Percentiles rank a stretch among this genome's conserved stretches.
These are phyloP conservation scores for Claviceps lovelessii DNA, from an alignment of 2,329 filamentous ascomycete species.

Conservation along the genomic window DNA sequence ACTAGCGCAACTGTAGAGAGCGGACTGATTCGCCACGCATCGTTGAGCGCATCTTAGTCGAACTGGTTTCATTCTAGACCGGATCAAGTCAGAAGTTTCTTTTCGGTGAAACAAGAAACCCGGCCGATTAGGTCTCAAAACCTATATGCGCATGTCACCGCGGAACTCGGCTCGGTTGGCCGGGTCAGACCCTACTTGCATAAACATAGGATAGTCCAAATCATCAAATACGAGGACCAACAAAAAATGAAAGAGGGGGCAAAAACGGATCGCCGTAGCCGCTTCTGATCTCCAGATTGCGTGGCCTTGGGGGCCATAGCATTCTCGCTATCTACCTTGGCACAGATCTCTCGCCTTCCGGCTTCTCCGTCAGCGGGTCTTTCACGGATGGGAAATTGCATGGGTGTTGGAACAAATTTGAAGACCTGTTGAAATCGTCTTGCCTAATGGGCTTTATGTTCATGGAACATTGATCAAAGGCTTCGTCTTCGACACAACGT, in stretches of 20 bases:
- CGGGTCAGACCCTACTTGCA: not conserved
- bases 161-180: not conserved
- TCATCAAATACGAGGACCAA: not conserved
- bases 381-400: not conserved
- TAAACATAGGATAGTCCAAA: not conserved
- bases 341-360: not conserved
- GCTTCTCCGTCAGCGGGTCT: not conserved
- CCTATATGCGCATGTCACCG: not conserved
- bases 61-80: not conserved
- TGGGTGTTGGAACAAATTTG: not conserved
- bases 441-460: not conserved
- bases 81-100: too few relatives aligned
- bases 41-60: not conserved
- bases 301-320: too few relatives aligned
- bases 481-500: not conserved
- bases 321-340: not conserved
- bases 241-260: not conserved
- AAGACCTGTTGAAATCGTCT: not conserved
- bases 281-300: not conserved
- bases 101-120: not conserved
- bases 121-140: not conserved
- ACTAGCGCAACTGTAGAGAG: not conserved
- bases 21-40: not conserved
- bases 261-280: not conserved
- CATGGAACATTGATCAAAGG: not conserved